These are phyloP conservation scores for Penicillium silybi DNA, from an alignment of 495 filamentous ascomycete genomes.

Conservation along the genomic window DNA sequence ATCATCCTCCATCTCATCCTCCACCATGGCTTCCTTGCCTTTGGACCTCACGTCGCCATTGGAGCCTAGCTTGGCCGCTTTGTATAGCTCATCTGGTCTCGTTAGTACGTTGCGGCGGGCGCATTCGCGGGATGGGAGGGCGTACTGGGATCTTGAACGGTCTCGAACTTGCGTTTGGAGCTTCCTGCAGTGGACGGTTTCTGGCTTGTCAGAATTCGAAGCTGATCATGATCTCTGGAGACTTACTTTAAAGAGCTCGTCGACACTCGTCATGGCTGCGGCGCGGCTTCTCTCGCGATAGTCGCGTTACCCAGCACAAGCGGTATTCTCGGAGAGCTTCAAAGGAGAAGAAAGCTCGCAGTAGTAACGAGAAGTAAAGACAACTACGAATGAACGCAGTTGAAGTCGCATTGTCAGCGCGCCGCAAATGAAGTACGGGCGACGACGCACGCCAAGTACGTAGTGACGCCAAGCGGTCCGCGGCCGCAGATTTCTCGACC, in stretches of 20 bases:
- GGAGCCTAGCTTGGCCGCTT: slow-evolving; percentile 70
- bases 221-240: not conserved
- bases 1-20: slow-evolving; percentile 61
- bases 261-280: slow-evolving; percentile 66
- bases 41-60: slow-evolving; percentile 61
- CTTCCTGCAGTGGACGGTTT: slow-evolving; percentile 41
- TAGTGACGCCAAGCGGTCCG: slow-evolving; percentile 37
- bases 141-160: slow-evolving; percentile 66
- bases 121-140: slow-evolving; percentile 6
- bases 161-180: slow-evolving; percentile 76
- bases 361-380: not conserved
- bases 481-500: slow-evolving; percentile 41
- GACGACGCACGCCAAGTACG: slow-evolving; percentile 31
- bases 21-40: slow-evolving; percentile 53
- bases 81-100: slow-evolving; percentile 68
- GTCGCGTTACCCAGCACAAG: not conserved
- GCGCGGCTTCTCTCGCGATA: not conserved
- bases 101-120: slow-evolving; percentile 17
- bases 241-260: slow-evolving; percentile 79
- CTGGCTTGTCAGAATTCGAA: slow-evolving; percentile 26
- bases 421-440: slow-evolving; percentile 35
- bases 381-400: not conserved
- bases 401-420: slow-evolving; percentile 17
- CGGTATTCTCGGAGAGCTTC: not conserved
- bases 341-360: not conserved